Conservation (phyloP, 352 stramenopile genomes). For the Halophytophthora batemanensis region DNA sequence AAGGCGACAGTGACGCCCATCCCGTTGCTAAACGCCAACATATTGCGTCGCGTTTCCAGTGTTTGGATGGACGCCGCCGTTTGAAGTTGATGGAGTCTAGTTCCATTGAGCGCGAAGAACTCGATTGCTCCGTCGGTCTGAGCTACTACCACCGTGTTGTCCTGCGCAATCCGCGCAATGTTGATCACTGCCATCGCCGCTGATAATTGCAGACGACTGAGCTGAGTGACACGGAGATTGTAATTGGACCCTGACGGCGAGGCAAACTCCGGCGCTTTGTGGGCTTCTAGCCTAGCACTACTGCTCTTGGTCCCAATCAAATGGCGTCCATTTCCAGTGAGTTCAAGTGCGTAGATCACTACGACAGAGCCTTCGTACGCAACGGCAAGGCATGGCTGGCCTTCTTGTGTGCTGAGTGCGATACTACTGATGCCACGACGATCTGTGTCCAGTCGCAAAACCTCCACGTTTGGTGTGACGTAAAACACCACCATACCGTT, state of each 20-base stretch:
- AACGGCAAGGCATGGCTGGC: conserved; percentile 18
- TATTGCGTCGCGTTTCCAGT: conserved; percentile 34
- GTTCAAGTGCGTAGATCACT: conserved; percentile 21
- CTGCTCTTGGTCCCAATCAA: not conserved
- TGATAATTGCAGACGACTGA: conserved; percentile 1
- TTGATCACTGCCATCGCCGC: conserved; percentile 6
- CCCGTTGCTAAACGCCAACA: conserved; percentile 41
- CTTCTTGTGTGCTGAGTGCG: conserved; percentile 16
- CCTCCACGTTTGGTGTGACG: conserved; percentile 16
- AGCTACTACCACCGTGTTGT: conserved; percentile 16
- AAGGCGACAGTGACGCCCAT: conserved; percentile 27
- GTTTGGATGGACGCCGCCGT: conserved; percentile 19
- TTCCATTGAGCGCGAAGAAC: conserved; percentile 47
- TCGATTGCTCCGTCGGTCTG: conserved; percentile 14
- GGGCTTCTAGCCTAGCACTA: not conserved
- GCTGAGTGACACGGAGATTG: conserved; percentile 2
- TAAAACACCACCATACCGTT: conserved; percentile 32
- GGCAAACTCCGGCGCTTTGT: not conserved
- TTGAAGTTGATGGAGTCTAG: conserved; percentile 32
- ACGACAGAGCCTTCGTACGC: conserved; percentile 5
- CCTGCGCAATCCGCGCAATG: conserved; percentile 12
- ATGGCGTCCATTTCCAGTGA: conserved; percentile 6
- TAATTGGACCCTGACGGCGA: conserved; percentile 2
- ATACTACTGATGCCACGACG: conserved; percentile 8
- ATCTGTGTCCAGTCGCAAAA: conserved; percentile 17